Base-by-base conservation (phyloP, 306 rosid genomes). In the Vigna reflexopilosa region DNA sequence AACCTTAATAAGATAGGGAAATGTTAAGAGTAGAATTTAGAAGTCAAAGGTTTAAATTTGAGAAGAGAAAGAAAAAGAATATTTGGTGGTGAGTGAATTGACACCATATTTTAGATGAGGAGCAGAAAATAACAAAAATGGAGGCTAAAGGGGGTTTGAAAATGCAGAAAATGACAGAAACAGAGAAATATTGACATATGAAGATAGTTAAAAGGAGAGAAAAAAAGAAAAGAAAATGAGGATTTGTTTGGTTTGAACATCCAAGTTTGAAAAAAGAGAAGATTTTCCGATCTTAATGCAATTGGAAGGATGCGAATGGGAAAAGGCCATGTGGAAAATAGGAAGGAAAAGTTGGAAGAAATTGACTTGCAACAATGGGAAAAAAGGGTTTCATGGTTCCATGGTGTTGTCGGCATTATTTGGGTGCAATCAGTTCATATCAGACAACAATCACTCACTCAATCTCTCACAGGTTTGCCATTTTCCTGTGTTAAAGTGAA, bases 371-470 rank as follows among this genome's bases (percentile, higher is more conserved):
- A 81, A 77, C 84, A 69, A 4, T 49, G 28, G 59, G 71, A 68
- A 88, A 74, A 88, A 85, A 73, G 82, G 47, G 45, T 75, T 69
- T 65, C 89, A 81, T 81, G 91, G 86, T 86, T 81, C 74, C 7
- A 79, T 77, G 66, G 90, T 78, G 86, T 63, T 89, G 90, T 81
- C 89, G 85, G 89, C 91, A 89, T 87, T 72, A 84, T 84, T 83
- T 78, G 83, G 85, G 86, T 75, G 83, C 83, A 52, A 85, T 89
- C 76, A 80, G 77, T 75, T 84, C 81, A 78, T 76, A 85, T 75
- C 81, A 48, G 77, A 86, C 86, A 78, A 82, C 52, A 74, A 48
- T 79, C 26, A 42, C 47, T 70, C 36, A 30, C 34, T 30, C 34
- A 30, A 30, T 30, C 78, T 81, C 78, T 48, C 42, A 16, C 58